Base-by-base conservation (phyloP, 108 stramenopile species). In the Cylindrotheca closterium region DNA sequence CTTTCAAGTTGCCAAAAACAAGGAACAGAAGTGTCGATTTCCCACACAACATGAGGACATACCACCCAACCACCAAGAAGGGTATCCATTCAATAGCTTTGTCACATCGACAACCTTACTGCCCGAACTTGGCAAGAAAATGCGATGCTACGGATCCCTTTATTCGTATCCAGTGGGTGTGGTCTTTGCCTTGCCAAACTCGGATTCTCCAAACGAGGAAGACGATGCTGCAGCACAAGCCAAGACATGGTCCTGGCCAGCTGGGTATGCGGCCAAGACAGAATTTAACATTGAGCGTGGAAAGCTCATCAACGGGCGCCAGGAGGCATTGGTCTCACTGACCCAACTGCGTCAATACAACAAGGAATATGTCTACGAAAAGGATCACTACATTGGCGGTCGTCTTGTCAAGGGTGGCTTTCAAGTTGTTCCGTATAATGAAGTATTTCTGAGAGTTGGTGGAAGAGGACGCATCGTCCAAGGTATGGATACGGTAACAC, bases 361-460 rank as follows among this genome's bases (percentile, higher is more conserved):
- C 54, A 8, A 71, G 3, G 73, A 77, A 33, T 89, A 81, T 59
- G 24, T 87, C 22, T 56, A 46, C 67, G 70, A 83, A 29, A 67
- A 55, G 19, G 85, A 87, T n/a, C 80, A 83, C 54, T 57, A 63
- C 4, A 63, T 85, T 47, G 68, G 51, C 7, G 87, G 84, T 7
- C 82, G 86, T 28, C 52, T 86, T 50, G 75, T 94, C 8, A 76
- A 82, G 19, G 93, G 85, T 30, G 88, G 86, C 21, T 62, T 95
- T 10, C 70, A 68, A 10, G 78, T 78, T 18, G 79, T 95, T 49
- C 94, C 94, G 12, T 95, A 92, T 75, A 95, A 95, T 69, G 94
- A 95, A 80, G 77, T 91, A 0, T 89, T 75, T 53, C 31, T 86
- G 24, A 81, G 89, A 26, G 81, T 92, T 30, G 94, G 94, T 42